These are phyloP conservation scores for Arachis stenosperma DNA, from an alignment of 306 rosid species.

Conservation along the genomic window DNA sequence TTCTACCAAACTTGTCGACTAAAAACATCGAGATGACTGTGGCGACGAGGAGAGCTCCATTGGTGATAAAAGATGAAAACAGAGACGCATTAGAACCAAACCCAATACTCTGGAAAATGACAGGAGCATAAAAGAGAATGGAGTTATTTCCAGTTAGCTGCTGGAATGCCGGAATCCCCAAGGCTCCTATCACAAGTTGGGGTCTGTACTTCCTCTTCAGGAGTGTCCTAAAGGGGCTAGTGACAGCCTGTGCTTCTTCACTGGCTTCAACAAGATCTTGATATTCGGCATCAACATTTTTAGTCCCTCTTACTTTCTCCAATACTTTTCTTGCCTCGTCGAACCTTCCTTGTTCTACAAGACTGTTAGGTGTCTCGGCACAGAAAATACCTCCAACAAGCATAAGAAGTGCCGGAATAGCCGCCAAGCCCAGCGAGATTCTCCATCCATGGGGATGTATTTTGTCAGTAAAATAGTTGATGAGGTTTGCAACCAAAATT, in stretches of 20 bases:
- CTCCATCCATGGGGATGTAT: constrained; percentile 95
- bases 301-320: constrained; percentile 85
- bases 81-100: constrained; percentile 84
- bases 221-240: constrained; percentile 72
- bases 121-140: constrained; percentile 97
- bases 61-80: constrained; percentile 76
- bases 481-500: constrained; percentile 68
- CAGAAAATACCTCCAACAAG: constrained; percentile 81
- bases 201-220: constrained; percentile 78
- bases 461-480: constrained; percentile 73
- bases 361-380: constrained; percentile 97
- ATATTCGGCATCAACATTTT: constrained; percentile 83
- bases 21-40: constrained; percentile 80
- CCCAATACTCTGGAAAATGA: constrained; percentile 92
- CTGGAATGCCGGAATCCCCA: constrained; percentile 95
- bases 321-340: constrained; percentile 75
- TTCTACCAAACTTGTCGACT: constrained; percentile 88
- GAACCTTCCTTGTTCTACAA: constrained; percentile 79
- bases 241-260: constrained; percentile 62
- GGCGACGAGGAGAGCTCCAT: constrained; percentile 82
- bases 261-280: constrained; percentile 90
- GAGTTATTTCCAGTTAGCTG: constrained; percentile 97
- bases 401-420: constrained; percentile 82
- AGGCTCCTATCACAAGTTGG: constrained; percentile 86
- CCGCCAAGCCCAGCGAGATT: constrained; percentile 89